A percentile compares a stretch with the other conserved stretches of the same genome.
phyloP scores from a whole-genome alignment of 75 land plant species.

The Pinus tabuliformis region DNA sequence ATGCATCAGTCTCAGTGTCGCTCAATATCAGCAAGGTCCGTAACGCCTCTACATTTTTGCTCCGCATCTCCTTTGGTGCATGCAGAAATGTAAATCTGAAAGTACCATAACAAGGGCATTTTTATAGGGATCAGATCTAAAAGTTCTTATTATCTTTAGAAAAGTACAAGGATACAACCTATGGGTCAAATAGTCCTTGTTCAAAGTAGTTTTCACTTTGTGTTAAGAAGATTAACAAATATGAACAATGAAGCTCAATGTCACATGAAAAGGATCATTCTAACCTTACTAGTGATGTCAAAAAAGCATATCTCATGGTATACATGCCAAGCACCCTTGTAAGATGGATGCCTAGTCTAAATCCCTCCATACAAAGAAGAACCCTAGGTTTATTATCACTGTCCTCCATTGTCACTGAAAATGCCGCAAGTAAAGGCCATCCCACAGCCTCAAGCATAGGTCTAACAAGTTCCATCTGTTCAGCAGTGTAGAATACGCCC shows the following conservation, averaged over 20 bases:
- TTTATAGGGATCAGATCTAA: neutral
- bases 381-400: slow-evolving; percentile 87
- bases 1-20: slow-evolving; percentile 65
- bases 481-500: slow-evolving; percentile 77
- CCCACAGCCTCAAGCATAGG: slow-evolving; percentile 99
- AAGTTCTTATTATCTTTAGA: neutral
- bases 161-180: neutral
- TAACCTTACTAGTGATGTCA: slow-evolving; percentile 90
- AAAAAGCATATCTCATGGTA: slow-evolving; percentile 96
- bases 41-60: slow-evolving; percentile 93
- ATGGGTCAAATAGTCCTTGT: neutral
- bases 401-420: slow-evolving; percentile 97
- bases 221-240: neutral
- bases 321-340: slow-evolving; percentile 96
- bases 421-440: slow-evolving; percentile 96
- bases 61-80: slow-evolving; percentile 94
- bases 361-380: slow-evolving; percentile 92
- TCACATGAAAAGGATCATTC: neutral
- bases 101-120: neutral
- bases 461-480: slow-evolving; percentile 71
- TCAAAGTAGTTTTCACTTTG: neutral
- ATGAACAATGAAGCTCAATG: neutral
- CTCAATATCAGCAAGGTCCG: slow-evolving; percentile 69
- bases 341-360: slow-evolving; percentile 78
- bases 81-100: slow-evolving; percentile 88